Evolutionary conservation across 805 yeast species (phyloP).

Genomic region (Kuraishia capsulata): DNA sequence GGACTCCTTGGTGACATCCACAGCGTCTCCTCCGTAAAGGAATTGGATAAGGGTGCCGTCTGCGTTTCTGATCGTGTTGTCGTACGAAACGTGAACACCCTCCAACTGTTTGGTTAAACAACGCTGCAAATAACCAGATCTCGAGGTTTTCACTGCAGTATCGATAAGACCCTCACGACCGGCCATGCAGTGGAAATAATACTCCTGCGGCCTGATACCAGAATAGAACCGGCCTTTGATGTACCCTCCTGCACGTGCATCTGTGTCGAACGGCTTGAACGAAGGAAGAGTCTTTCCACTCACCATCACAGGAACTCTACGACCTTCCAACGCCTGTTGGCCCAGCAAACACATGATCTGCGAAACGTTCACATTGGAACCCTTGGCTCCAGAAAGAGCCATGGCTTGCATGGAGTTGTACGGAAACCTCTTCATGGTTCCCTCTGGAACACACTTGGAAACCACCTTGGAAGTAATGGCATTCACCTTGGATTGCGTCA

Average conservation of each 20-base stretch:
- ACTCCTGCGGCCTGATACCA: conserved; percentile 96
- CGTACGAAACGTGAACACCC: conserved; percentile 92
- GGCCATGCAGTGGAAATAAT: conserved; percentile 99
- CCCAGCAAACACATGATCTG: conserved; percentile 99
- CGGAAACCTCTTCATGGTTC: conserved; percentile 94
- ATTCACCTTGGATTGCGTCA: conserved; percentile 88
- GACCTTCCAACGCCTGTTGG: conserved; percentile 98
- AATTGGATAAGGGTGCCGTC: conserved; percentile 93
- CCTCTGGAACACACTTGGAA: conserved; percentile 87
- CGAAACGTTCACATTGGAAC: conserved; percentile 95
- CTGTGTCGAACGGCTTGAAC: conserved; percentile 93
- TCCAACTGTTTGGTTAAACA: conserved; percentile 97
- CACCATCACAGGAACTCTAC: conserved; percentile 99
- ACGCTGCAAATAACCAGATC: conserved; percentile 97
- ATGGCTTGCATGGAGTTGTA: conserved; percentile 95
- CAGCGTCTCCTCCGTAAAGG: conserved; percentile 94
- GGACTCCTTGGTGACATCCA: conserved; percentile 91
- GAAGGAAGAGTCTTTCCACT: conserved; percentile 96
- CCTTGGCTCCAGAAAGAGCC: conserved; percentile 99
- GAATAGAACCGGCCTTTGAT: conserved; percentile 95
- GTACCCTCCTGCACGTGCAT: conserved; percentile 98
- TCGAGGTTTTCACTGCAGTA: conserved; percentile 97
- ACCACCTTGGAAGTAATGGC: conserved; percentile 92
- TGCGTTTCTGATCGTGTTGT: conserved; percentile 89
- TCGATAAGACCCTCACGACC: conserved; percentile 99